These are phyloP conservation scores for Colletotrichum echinochloae DNA, from an alignment of 2,329 filamentous ascomycete species.

Conservation along the genomic window DNA sequence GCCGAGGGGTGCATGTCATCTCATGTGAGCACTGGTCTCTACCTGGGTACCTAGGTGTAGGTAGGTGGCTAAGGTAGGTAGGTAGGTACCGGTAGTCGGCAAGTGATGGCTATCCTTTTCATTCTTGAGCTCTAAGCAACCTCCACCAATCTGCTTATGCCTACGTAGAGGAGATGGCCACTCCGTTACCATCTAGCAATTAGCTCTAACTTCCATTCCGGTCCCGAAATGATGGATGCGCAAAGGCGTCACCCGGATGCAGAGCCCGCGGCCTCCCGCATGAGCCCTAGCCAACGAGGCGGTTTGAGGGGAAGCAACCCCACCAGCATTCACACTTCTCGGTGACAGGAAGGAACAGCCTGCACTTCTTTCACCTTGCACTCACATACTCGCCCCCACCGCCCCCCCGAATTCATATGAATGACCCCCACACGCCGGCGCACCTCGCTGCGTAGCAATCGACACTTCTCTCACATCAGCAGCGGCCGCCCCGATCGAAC, in stretches of 20 bases:
- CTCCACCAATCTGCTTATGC: background rate
- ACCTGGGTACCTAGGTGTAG: background rate
- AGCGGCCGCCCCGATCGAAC: background rate
- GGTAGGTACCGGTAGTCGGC: too few species aligned
- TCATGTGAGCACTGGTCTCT: background rate
- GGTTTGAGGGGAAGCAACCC: background rate
- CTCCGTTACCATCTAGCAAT: background rate
- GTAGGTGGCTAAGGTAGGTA: background rate
- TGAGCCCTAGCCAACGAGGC: background rate
- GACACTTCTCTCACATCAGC: background rate
- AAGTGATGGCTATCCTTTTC: background rate
- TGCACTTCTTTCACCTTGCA: background rate
- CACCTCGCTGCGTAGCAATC: background rate
- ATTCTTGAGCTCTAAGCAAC: background rate
- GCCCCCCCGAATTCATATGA: background rate
- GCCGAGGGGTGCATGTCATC: background rate
- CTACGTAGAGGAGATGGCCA: background rate
- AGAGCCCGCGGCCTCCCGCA: slow-evolving; percentile 5
- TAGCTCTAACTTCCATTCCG: background rate
- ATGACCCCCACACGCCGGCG: background rate
- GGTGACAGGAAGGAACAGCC: background rate
- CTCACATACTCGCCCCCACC: background rate
- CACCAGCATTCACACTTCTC: slow-evolving; percentile 2
- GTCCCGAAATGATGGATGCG: background rate
- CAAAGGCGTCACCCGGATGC: background rate